Evolutionary conservation across 495 filamentous ascomycete genomes (phyloP), one percentile per base, ranked within the genome.

Genomic region (Penicillium alfredii): DNA sequence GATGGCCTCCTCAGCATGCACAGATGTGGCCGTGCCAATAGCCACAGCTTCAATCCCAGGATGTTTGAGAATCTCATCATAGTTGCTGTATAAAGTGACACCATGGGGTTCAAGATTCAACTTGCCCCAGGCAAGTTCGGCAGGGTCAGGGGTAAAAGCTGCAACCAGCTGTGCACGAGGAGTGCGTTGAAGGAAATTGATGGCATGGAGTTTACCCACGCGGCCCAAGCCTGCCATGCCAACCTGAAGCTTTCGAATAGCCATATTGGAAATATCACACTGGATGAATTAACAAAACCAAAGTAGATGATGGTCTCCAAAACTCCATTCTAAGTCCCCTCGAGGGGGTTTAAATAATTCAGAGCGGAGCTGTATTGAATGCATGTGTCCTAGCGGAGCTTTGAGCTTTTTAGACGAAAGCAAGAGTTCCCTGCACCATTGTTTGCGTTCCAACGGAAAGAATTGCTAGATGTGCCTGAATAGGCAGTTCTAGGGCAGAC

Each of bases 81-180:
- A 76, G 27, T 64, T 43, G 33, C 49, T 53, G 38, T 66, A 73
- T 3, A 69, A 13, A 10, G 32, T 45, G 13, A 68, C 59, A 3
- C 62, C 59, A 16, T 48, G 56, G 1, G 63, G 60, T 28, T 65
- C 64, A 2, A 65, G 49, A 44, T 68, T 52, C 15, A 51, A 16
- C 12, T 37, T 35, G 5, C 63, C 71, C 71, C 71, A 76, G 14
- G 49, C 40, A 6, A 66, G 33, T 40, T 74, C 72, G 10, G 40
- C 42, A 6, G 47, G 49, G 13, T 63, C 64, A 0, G 65, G 61
- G n/a, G 58, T 62, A 34, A 53, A 64, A 8, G 58, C 67, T 18
- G 69, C 70, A 3, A 74, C 68, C 0, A 76, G 53, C n/a, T 71
- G 34, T n/a, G 69, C 66, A 1, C 61, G 64, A 23, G 69, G 67